phyloP scores from a whole-genome alignment of 306 rosid species.

The Parietaria judaica region DNA sequence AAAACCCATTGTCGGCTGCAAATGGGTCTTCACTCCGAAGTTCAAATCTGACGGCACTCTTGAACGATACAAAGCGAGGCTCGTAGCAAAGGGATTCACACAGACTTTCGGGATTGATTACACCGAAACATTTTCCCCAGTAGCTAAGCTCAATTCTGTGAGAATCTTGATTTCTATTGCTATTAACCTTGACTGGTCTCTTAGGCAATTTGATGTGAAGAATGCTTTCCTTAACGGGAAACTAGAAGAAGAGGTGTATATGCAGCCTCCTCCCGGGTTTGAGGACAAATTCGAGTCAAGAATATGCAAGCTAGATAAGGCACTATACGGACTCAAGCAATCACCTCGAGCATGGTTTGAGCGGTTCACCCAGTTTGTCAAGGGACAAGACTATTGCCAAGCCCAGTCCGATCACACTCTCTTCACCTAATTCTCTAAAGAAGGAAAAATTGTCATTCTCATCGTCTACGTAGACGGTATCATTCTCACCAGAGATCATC shows the following conservation, averaged over 20 bases:
- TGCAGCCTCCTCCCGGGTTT: neutral
- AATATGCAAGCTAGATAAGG: neutral
- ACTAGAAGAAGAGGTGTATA: neutral
- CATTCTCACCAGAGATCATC: too few relatives aligned
- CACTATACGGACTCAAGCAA: neutral
- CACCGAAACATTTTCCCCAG: neutral
- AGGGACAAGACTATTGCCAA: neutral
- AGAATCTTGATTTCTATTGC: neutral
- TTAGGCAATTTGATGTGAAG: neutral
- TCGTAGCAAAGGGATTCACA: slow-evolving; percentile 3
- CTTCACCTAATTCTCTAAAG: neutral
- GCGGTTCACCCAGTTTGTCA: neutral
- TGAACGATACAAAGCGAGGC: neutral
- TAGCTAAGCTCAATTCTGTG: neutral
- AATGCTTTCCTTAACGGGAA: neutral
- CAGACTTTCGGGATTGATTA: slow-evolving; percentile 9
- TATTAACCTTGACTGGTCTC: neutral
- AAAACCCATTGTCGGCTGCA: neutral
- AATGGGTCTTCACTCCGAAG: neutral
- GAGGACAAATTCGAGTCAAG: neutral
- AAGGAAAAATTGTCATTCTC: neutral
- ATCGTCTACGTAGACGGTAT: neutral
- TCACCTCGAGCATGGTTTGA: slow-evolving; percentile 2
- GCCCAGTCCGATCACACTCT: neutral
- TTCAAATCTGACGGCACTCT: neutral